Conservation (phyloP, 306 rosid species). For the Medicago truncatula region DNA sequence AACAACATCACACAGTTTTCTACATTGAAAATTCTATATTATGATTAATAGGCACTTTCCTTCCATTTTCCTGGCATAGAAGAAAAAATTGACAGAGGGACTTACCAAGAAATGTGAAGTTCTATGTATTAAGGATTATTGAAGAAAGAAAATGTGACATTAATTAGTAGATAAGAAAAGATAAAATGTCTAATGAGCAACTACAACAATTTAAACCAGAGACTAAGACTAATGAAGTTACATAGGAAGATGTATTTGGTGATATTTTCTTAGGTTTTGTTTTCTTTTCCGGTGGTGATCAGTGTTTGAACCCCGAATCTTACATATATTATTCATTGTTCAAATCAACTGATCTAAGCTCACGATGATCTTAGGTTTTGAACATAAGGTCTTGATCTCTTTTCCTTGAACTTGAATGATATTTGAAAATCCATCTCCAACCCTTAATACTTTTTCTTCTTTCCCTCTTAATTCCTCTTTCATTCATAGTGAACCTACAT, state of each 20-base stretch:
- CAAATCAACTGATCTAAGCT: no score
- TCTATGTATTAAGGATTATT: conserved; percentile 45
- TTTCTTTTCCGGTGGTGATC: no score
- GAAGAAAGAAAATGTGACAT: conserved; percentile 37
- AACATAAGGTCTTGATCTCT: conserved; percentile 65
- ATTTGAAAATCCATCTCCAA: conserved; percentile 91
- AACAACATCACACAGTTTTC: no score
- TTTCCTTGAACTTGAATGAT: conserved; percentile 65
- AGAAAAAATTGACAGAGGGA: conserved; percentile 8
- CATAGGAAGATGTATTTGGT: conserved; percentile 22
- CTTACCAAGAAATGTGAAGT: conserved; percentile 45
- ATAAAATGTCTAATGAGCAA: conserved; percentile 43
- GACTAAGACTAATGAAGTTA: conserved; percentile 47
- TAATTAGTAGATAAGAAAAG: conserved; percentile 46
- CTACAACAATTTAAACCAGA: conserved; percentile 45
- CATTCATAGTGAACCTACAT: conserved; percentile 84
- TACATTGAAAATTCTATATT: no score
- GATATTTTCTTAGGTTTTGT: no score
- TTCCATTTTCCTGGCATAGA: no score
- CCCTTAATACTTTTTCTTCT: conserved; percentile 81
- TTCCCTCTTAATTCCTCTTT: conserved; percentile 73
- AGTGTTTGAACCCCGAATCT: no score
- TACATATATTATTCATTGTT: no score
- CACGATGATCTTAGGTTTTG: conserved; percentile 63
- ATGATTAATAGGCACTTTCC: no score